A percentile compares a stretch with the other conserved stretches of the same genome.
Evolutionary conservation across 495 filamentous ascomycete genomes (phyloP).

Genomic region (Evansstolkia leycettana): DNA sequence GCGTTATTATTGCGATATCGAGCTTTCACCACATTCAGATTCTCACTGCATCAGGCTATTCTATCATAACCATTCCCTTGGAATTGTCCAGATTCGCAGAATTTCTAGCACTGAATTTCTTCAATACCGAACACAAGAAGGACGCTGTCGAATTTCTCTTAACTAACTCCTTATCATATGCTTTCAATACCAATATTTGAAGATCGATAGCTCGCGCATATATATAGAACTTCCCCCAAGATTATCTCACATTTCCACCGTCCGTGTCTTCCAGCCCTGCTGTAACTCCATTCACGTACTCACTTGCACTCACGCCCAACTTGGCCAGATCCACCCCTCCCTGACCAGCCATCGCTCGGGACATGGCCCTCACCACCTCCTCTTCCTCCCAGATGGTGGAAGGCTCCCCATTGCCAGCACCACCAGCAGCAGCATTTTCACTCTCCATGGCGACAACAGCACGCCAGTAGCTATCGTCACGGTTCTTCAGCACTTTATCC

Average conservation of each 20-base stretch:
- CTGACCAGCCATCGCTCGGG: slow-evolving; percentile 31
- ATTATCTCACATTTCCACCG: neutral
- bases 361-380: slow-evolving; percentile 43
- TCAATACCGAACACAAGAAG: too few species aligned
- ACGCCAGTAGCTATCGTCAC: slow-evolving; percentile 47
- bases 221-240: too few species aligned
- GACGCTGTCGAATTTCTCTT: too few species aligned
- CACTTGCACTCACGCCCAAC: slow-evolving; percentile 30
- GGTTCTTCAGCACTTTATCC: slow-evolving; percentile 40
- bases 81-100: too few species aligned
- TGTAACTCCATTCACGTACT: slow-evolving; percentile 32
- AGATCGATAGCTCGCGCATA: neutral
- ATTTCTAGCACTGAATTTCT: too few species aligned
- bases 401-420: slow-evolving; percentile 8
- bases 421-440: slow-evolving; percentile 15
- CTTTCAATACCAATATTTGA: too few species aligned
- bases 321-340: slow-evolving; percentile 35
- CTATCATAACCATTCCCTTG: too few species aligned
- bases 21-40: too few species aligned
- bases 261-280: slow-evolving; percentile 19
- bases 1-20: too few species aligned
- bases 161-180: too few species aligned
- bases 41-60: too few species aligned
- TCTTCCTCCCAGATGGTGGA: slow-evolving; percentile 36
- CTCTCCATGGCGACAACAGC: slow-evolving; percentile 30